phyloP scores from a whole-genome alignment of 2,329 filamentous ascomycete species.

The Thermothelomyces thermophilus region DNA sequence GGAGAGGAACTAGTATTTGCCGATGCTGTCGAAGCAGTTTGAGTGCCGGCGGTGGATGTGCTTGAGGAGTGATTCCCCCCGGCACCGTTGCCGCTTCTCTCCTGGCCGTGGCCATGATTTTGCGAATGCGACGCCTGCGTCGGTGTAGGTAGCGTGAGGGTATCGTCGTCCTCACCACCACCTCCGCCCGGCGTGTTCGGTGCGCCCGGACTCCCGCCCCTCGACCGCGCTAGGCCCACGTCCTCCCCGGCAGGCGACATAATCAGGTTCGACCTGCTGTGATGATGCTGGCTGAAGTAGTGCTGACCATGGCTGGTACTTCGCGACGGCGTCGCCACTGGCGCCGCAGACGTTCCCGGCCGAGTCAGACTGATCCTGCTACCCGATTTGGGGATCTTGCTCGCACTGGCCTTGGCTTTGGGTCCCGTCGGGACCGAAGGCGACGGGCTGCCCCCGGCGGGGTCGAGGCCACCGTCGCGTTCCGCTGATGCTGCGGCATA shows the following conservation, averaged over 20 bases:
- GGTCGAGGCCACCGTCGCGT: constrained; percentile 26
- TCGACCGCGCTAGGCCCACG: background rate
- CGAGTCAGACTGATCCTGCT: constrained; percentile 20
- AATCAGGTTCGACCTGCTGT: constrained; percentile 2
- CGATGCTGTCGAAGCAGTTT: background rate
- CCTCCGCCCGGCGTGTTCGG: background rate
- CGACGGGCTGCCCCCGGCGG: constrained; percentile 40
- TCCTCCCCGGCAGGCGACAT: background rate
- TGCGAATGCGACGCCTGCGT: constrained; percentile 1
- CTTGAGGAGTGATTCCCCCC: background rate
- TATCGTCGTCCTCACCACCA: constrained; percentile 3
- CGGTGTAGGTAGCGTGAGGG: constrained; percentile 1
- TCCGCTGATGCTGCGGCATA: constrained; percentile 35
- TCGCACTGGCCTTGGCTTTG: constrained; percentile 32
- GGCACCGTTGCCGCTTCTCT: background rate
- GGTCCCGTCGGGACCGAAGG: constrained; percentile 51
- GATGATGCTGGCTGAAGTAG: constrained; percentile 11
- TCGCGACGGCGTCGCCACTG: constrained; percentile 13
- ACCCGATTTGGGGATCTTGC: constrained; percentile 11
- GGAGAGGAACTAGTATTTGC: background rate
- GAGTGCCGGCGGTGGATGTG: background rate
- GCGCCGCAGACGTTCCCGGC: constrained; percentile 9
- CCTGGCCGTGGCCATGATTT: background rate
- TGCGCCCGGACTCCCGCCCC: background rate
- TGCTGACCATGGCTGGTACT: constrained; percentile 24